phyloP scores from a whole-genome alignment of 179 eudicot genomes.

The Silene noctiflora region DNA sequence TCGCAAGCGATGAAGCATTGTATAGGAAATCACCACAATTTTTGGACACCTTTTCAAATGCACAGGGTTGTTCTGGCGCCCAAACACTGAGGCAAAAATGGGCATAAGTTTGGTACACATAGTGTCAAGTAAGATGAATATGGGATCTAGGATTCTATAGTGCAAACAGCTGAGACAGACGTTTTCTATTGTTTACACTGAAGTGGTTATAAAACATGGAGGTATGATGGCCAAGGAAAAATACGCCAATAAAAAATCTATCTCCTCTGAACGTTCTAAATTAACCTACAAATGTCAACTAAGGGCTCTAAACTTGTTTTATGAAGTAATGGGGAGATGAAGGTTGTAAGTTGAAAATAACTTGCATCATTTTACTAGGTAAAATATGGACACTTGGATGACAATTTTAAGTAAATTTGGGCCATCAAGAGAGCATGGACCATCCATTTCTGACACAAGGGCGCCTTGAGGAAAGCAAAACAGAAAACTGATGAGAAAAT shows the following conservation, averaged over 20 bases:
- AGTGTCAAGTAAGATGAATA: neutral
- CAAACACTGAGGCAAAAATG: constrained; percentile 57
- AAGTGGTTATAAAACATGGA: neutral
- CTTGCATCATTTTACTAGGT: neutral
- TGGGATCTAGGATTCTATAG: neutral
- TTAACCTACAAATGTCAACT: neutral
- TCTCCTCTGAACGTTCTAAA: neutral
- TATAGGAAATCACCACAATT: constrained; percentile 84
- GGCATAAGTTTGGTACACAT: constrained; percentile 11
- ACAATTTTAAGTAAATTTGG: neutral
- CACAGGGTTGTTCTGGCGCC: constrained; percentile 70
- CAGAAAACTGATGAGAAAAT: neutral
- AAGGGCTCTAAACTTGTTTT: neutral
- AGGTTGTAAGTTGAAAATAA: neutral
- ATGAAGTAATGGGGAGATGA: neutral
- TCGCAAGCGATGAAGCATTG: constrained; percentile 75
- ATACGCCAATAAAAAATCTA: neutral
- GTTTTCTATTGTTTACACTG: neutral
- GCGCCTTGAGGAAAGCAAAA: neutral
- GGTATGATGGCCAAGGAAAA: neutral
- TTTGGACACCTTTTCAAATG: constrained; percentile 63
- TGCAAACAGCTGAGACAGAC: neutral
- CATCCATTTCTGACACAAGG: neutral
- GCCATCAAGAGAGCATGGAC: too few relatives aligned
- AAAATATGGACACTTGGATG: neutral